A percentile compares a stretch with the other conserved stretches of the same genome.
phyloP scores from a whole-genome alignment of 2,329 filamentous ascomycete species.

The Dothiorella sarmentorum region DNA sequence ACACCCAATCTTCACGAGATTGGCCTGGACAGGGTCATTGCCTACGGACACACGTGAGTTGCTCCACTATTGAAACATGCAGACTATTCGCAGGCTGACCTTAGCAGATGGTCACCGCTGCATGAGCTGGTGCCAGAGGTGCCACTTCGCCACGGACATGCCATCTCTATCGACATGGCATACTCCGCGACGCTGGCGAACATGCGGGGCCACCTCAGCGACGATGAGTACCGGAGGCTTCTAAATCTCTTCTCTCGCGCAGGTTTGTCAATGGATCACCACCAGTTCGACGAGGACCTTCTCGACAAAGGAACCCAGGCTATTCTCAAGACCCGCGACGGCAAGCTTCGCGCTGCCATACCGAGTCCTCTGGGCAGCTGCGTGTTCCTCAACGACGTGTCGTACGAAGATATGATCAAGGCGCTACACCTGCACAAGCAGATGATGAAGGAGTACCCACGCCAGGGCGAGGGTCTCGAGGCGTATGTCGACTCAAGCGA shows the following conservation, averaged over 20 bases:
- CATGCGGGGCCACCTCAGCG: slow-evolving; percentile 57
- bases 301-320: slow-evolving; percentile 64
- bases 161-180: slow-evolving; percentile 73
- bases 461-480: slow-evolving; percentile 63
- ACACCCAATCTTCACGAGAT: slow-evolving; percentile 72
- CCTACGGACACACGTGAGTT: slow-evolving; percentile 65
- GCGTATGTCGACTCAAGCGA: slow-evolving; percentile 68
- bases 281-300: slow-evolving; percentile 62
- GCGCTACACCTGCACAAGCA: slow-evolving; percentile 63
- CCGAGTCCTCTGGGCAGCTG: slow-evolving; percentile 65
- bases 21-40: slow-evolving; percentile 68
- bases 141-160: slow-evolving; percentile 68
- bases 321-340: slow-evolving; percentile 69
- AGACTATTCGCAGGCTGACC: background rate
- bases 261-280: slow-evolving; percentile 69
- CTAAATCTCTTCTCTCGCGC: slow-evolving; percentile 67
- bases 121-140: slow-evolving; percentile 67
- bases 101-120: slow-evolving; percentile 62
- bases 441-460: slow-evolving; percentile 59
- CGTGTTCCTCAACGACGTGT: slow-evolving; percentile 66
- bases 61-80: background rate
- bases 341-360: slow-evolving; percentile 64
- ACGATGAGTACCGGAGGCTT: slow-evolving; percentile 59
- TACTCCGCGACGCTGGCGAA: slow-evolving; percentile 68
- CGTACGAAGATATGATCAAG: slow-evolving; percentile 57